Percentiles rank a stretch among this genome's conserved stretches.
Conservation (phyloP, 306 rosid species). For the Malus asiatica region DNA sequence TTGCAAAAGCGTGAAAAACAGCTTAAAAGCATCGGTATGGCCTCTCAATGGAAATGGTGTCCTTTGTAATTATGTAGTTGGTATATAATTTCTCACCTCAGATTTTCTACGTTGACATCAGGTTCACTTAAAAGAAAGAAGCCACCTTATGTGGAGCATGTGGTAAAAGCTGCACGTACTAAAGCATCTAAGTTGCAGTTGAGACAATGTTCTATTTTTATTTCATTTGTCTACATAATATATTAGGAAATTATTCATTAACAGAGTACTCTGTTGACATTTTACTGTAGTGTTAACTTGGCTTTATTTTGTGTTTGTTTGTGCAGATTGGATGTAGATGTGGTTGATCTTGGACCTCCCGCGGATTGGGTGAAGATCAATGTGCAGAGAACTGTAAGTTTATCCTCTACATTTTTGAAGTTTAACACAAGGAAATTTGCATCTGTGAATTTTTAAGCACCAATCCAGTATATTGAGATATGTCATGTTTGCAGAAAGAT, state of each 20-base stretch:
- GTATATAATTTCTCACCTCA: constrained; percentile 17
- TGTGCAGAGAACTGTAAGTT: constrained; percentile 88
- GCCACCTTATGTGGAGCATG: constrained; percentile 58
- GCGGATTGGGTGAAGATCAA: constrained; percentile 99
- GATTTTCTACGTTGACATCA: constrained; percentile 27
- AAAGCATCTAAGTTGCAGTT: constrained; percentile 87
- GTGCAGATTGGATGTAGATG: constrained; percentile 69
- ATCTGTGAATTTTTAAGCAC: neutral
- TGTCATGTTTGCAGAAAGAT: constrained; percentile 66
- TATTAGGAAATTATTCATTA: constrained; percentile 1
- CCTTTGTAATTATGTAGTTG: neutral
- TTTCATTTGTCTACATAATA: neutral
- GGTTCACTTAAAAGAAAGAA: constrained; percentile 84
- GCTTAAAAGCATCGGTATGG: constrained; percentile 78
- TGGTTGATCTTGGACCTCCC: constrained; percentile 83
- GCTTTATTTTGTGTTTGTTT: constrained; percentile 21
- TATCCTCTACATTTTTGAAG: constrained; percentile 6
- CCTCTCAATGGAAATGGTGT: constrained; percentile 13
- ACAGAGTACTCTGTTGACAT: constrained; percentile 5
- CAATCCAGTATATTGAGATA: constrained; percentile 10
- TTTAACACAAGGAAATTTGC: constrained; percentile 10
- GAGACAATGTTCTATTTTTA: constrained; percentile 27
- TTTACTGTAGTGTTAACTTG: constrained; percentile 16
- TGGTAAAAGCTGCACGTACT: constrained; percentile 63
- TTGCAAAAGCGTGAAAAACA: constrained; percentile 93